These are phyloP conservation scores for Termitomyces bulborhizus DNA, from an alignment of 768 basidiomycete species.

Conservation along the genomic window DNA sequence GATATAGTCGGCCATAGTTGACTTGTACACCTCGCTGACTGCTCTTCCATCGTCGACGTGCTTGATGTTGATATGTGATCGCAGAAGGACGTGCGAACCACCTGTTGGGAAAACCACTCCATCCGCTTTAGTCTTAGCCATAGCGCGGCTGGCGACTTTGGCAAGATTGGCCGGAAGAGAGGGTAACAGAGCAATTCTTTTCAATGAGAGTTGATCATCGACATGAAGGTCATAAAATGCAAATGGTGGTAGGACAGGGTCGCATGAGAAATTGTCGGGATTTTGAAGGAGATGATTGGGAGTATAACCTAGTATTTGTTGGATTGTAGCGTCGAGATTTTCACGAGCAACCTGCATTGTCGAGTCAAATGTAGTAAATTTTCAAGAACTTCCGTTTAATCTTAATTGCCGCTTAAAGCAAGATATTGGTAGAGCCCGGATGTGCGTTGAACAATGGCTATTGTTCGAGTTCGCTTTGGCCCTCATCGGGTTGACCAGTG, in stretches of 20 bases:
- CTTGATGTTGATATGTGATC: neutral
- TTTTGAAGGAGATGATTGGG: neutral
- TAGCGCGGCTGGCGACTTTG: neutral
- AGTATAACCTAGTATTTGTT: neutral
- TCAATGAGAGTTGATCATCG: constrained; percentile 3
- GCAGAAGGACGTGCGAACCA: neutral
- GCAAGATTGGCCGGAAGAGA: neutral
- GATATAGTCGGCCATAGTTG: neutral
- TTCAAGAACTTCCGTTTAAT: neutral
- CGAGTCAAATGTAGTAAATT: neutral
- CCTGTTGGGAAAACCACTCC: neutral
- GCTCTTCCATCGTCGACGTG: constrained; percentile 4
- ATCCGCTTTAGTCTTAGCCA: neutral
- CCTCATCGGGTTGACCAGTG: neutral
- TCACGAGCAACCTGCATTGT: constrained; percentile 6
- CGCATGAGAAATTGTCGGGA: neutral
- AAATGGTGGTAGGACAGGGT: neutral
- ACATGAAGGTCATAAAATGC: constrained; percentile 9
- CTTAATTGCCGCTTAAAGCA: neutral
- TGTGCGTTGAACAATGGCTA: neutral
- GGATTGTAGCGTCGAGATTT: constrained; percentile 3
- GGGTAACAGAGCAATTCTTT: neutral
- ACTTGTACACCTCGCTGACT: constrained; percentile 1
- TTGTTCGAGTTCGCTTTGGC: neutral
- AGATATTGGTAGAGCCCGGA: neutral